Evolutionary conservation across 345 rosid genomes (phyloP), one percentile per base, ranked within the genome.

Genomic region (Aethionema arabicum): DNA sequence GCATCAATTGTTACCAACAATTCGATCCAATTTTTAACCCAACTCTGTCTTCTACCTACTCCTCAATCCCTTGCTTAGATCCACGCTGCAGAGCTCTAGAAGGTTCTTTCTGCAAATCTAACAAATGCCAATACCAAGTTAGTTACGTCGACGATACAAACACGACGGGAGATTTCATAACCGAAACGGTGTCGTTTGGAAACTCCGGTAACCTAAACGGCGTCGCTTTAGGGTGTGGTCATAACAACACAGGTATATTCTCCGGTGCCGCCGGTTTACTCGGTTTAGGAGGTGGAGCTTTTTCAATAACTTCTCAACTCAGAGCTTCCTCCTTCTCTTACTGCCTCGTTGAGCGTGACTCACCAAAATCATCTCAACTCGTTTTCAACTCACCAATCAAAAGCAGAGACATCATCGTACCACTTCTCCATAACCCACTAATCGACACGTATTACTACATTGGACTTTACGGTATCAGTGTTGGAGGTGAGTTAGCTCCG

Each of bases 81-180:
- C 63, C 59, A 8, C 85, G 76, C 76, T 92, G 98, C 45, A 11
- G 56, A 40, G 46, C 79, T 44, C 84, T 92, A 30, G 77, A 80
- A 32, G 72, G 54, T 36, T 72, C 91, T 4, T 66, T 74, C 9
- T 92, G 98, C 54, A 74, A 80, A 3, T 45, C 65, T 4, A 73
- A 74, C 38, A 79, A 47, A 41, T 90, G 99, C 35, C 72, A 78
- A 8, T 93, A 93, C 53, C 88, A 85, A 73, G 97, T 89, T 4
- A 78, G 83, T 10, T 93, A 93, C 80, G 97, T 96, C 0, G 99
- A 93, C 41, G 99, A 96, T 4, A 90, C 99, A 4, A 90, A 50
- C 71, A 87, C 97, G 0, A 76, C 77, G 10, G 99, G 99, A 5
- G 80, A 82, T 1, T 85, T 79, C 69, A 78, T 81, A 0, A 79